Conservation (phyloP, 2,329 filamentous ascomycete genomes). For the Akanthomyces muscarius region DNA sequence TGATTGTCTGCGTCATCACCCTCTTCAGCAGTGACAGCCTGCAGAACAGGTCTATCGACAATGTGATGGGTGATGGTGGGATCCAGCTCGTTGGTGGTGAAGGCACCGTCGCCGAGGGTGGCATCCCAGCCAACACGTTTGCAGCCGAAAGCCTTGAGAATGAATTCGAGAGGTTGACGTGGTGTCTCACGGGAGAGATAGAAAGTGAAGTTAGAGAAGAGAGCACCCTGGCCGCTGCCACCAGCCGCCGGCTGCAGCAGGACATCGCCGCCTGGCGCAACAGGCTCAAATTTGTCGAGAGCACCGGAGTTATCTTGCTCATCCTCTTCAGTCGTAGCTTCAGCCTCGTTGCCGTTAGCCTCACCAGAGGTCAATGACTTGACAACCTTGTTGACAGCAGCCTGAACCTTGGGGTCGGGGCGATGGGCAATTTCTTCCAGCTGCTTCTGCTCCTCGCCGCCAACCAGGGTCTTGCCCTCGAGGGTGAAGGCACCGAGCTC, state of each 20-base stretch:
- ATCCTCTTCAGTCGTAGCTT: slow-evolving; percentile 30
- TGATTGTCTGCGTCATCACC: slow-evolving; percentile 56
- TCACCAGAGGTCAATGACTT: slow-evolving; percentile 59
- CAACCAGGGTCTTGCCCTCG: slow-evolving; percentile 65
- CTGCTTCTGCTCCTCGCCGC: slow-evolving; percentile 49
- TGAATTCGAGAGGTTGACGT: slow-evolving; percentile 83
- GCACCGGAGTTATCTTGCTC: slow-evolving; percentile 47
- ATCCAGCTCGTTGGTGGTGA: slow-evolving; percentile 84
- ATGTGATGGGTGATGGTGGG: slow-evolving; percentile 92
- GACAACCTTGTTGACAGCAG: slow-evolving; percentile 65
- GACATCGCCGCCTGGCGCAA: slow-evolving; percentile 78
- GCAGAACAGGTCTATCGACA: slow-evolving; percentile 80
- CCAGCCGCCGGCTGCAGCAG: slow-evolving; percentile 72
- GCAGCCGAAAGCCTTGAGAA: slow-evolving; percentile 90
- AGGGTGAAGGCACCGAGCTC: slow-evolving; percentile 89
- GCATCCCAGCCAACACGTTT: slow-evolving; percentile 94
- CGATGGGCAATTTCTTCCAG: slow-evolving; percentile 45
- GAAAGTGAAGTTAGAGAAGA: slow-evolving; percentile 87
- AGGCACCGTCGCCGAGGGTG: slow-evolving; percentile 85
- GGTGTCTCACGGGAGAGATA: slow-evolving; percentile 93
- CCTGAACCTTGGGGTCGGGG: slow-evolving; percentile 59
- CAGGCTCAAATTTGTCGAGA: slow-evolving; percentile 89
- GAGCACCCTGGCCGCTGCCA: slow-evolving; percentile 62
- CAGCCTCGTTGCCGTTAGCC: slow-evolving; percentile 31
- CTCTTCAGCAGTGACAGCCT: slow-evolving; percentile 49